Conservation (phyloP, 352 stramenopile genomes). For the Phytophthora parvispora region DNA sequence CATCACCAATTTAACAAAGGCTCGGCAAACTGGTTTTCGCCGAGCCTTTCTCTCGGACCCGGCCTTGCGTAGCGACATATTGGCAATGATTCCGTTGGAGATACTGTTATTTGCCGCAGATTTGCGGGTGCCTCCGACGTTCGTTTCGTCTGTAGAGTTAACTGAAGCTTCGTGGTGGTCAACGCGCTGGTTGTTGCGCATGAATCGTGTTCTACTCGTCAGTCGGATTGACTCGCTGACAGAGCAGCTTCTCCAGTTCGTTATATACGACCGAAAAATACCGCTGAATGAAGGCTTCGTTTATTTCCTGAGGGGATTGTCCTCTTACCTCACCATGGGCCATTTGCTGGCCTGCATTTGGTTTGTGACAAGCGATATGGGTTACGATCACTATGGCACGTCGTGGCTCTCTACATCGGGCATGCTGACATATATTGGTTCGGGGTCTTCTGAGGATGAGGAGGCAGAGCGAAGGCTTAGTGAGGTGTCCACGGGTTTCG, state of each 20-base stretch:
- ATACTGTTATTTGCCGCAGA: conserved; percentile 38
- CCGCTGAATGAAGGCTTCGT: conserved; percentile 51
- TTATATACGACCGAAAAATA: conserved; percentile 66
- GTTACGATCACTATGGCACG: conserved; percentile 39
- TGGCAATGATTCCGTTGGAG: conserved; percentile 64
- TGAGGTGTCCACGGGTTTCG: not conserved
- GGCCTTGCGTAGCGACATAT: conserved; percentile 46
- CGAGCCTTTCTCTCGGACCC: conserved; percentile 23
- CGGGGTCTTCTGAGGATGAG: not conserved
- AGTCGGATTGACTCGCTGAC: conserved; percentile 48
- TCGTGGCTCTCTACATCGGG: conserved; percentile 73
- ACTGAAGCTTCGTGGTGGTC: conserved; percentile 39
- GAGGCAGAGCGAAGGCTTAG: conserved; percentile 18
- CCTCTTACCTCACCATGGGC: conserved; percentile 64
- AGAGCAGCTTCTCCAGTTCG: conserved; percentile 67
- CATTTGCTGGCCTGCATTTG: conserved; percentile 75
- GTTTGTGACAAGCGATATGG: conserved; percentile 57
- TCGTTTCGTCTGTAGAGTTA: not conserved
- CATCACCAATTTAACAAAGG: not conserved
- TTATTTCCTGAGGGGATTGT: conserved; percentile 57
- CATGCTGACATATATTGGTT: conserved; percentile 51
- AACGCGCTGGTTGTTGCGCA: conserved; percentile 51
- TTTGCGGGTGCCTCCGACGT: conserved; percentile 8
- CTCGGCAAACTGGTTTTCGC: conserved; percentile 1
- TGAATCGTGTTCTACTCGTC: conserved; percentile 65